Conservation (phyloP, 2,329 filamentous ascomycete species). For the Cladophialophora psammophila region DNA sequence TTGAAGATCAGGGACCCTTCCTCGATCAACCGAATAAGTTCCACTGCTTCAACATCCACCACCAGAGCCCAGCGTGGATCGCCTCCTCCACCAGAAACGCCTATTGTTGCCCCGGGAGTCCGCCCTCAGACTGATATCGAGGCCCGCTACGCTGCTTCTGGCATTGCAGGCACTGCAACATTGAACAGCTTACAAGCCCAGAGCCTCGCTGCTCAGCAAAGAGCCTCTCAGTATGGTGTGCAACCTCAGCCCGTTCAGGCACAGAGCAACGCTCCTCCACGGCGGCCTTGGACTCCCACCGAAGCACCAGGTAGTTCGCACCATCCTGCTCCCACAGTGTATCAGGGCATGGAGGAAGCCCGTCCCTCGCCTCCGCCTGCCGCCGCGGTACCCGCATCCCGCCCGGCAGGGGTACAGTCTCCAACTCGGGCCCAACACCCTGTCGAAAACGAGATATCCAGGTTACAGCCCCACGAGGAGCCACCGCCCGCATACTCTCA, state of each 20-base stretch:
- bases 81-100: constrained; percentile 92
- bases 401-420: constrained; percentile 42
- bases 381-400: constrained; percentile 53
- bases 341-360: constrained; percentile 82
- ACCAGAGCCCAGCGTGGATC: constrained; percentile 91
- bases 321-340: constrained; percentile 88
- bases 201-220: constrained; percentile 76
- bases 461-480: constrained; percentile 70
- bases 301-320: constrained; percentile 85
- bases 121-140: constrained; percentile 81
- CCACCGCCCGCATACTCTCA: constrained; percentile 95
- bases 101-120: constrained; percentile 72
- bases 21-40: constrained; percentile 70
- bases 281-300: constrained; percentile 92
- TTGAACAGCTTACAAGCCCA: constrained; percentile 81
- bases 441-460: constrained; percentile 85
- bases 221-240: constrained; percentile 76
- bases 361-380: constrained; percentile 50
- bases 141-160: constrained; percentile 86
- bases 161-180: constrained; percentile 85
- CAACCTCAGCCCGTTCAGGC: constrained; percentile 52
- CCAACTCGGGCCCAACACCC: constrained; percentile 65
- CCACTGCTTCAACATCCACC: constrained; percentile 91
- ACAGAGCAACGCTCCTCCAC: constrained; percentile 47
- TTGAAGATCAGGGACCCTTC: constrained; percentile 61